Evolutionary conservation across 2,329 filamentous ascomycete genomes (phyloP).

Genomic region (Tetracladium maxilliforme): DNA sequence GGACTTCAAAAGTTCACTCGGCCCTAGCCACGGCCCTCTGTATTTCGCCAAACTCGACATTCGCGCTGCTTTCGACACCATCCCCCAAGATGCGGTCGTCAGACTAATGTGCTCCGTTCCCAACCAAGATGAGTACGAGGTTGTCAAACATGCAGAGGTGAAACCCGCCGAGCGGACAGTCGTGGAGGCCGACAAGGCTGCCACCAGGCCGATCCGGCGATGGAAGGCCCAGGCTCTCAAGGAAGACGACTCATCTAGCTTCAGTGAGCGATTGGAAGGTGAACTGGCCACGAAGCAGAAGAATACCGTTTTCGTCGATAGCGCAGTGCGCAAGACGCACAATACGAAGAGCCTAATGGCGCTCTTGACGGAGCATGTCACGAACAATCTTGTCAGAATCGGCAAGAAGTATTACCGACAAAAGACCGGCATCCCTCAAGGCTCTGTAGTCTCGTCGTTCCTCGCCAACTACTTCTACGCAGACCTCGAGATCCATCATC

Average conservation of each 20-base stretch:
- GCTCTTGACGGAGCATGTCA: conserved; percentile 69
- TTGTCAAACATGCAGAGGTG: conserved; percentile 64
- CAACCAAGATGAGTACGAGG: conserved; percentile 46
- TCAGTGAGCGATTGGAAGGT: conserved; percentile 12
- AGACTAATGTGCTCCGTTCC: conserved; percentile 45
- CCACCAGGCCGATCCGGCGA: conserved; percentile 11
- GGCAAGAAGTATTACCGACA: conserved; percentile 83
- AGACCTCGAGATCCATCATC: conserved; percentile 56
- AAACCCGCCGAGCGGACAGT: conserved; percentile 24
- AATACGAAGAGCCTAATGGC: conserved; percentile 44
- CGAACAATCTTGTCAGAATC: conserved; percentile 72
- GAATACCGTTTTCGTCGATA: conserved; percentile 68
- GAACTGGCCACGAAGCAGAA: conserved; percentile 27
- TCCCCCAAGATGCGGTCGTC: conserved; percentile 67
- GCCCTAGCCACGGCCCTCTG: conserved; percentile 26
- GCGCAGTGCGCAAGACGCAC: conserved; percentile 39
- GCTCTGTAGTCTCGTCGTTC: conserved; percentile 72
- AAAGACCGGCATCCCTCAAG: conserved; percentile 81
- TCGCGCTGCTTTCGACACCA: conserved; percentile 84
- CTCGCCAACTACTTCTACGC: conserved; percentile 96
- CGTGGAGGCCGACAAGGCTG: conserved; percentile 7
- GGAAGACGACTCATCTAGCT: conserved; percentile 3
- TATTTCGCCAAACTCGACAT: conserved; percentile 94
- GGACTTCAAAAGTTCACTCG: conserved; percentile 43
- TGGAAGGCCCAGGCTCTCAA: conserved; percentile 7